Evolutionary conservation across 805 yeast species (phyloP), one percentile per base, ranked within the genome.

Genomic region (Saturnispora mendoncae): DNA sequence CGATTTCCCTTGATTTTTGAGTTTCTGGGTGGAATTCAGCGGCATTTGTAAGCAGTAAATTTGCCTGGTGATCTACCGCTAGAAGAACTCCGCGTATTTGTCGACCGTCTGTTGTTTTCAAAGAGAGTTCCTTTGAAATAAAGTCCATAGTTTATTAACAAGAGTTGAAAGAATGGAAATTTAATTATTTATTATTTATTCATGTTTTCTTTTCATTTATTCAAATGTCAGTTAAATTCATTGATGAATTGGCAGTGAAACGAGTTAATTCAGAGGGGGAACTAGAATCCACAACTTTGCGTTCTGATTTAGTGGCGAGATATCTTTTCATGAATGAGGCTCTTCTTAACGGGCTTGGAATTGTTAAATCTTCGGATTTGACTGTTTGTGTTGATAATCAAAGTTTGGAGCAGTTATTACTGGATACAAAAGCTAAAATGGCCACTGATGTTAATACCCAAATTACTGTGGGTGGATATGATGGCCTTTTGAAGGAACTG

Each of bases 61-160:
- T 70, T 15, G 64, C 54, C 42, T 66, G 67, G 25, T 69, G 68
- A 47, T 70, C 75, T 3, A 66, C 51, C 1, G 74, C 69, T 10
- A 68, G 62, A 12, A 70, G 50, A 4, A 53, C 49, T 0, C 75
- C 75, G 6, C 46, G 44, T 9, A 69, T 42, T 1, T 46, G 34
- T 18, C 73, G 46, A 1, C 63, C 62, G 33, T 64, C 66, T 6
- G 20, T 44, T 13, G 61, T 51, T 6, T 51, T 36, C 8, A 62
- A 38, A 18, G 48, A 42, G 44, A 52, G 55, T 3, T 54, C 54
- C 23, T 60, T 54, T 0, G 65, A 59, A 4, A 69, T 57, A 19
- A 61, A 55, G 24, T 69, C 60, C 3, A 56, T 41, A 42, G 39
- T 14, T 33, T 24, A 3, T 6, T 8, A 20, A 21, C 7, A 15